These are phyloP conservation scores for Starmerella bombi DNA, from an alignment of 805 yeast species.

Conservation along the genomic window DNA sequence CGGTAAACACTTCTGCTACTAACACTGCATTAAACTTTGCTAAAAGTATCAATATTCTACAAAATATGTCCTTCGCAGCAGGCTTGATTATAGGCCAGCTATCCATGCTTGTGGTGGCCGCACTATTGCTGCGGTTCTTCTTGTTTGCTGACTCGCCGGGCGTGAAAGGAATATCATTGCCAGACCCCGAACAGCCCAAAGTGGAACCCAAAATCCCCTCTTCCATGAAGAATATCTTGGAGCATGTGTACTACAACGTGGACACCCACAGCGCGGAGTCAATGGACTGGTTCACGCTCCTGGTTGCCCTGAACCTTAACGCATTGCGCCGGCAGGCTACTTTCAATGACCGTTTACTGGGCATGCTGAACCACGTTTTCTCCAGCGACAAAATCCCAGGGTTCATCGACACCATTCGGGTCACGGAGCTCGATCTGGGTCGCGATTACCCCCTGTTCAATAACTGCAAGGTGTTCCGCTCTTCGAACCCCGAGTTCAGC, in stretches of 20 bases:
- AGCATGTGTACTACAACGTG: conserved; percentile 86
- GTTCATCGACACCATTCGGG: conserved; percentile 59
- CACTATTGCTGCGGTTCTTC: conserved; percentile 31
- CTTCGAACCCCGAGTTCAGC: conserved; percentile 16
- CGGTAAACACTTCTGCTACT: no score
- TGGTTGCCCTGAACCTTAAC: conserved; percentile 78
- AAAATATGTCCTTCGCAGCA: conserved; percentile 26
- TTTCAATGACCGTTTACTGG: conserved; percentile 68
- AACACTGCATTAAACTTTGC: no score
- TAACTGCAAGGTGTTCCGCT: conserved; percentile 59
- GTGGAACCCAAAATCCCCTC: conserved; percentile 22
- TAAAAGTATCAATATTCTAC: no score
- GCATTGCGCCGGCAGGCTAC: conserved; percentile 85
- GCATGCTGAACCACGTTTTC: conserved; percentile 58
- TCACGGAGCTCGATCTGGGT: conserved; percentile 85
- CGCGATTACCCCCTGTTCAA: conserved; percentile 91
- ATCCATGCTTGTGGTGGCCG: conserved; percentile 29
- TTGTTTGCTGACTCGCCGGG: conserved; percentile 30
- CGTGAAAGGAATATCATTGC: conserved; percentile 20
- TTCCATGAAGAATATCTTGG: conserved; percentile 42
- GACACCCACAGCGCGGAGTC: conserved; percentile 79
- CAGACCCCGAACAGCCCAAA: conserved; percentile 18
- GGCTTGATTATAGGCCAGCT: conserved; percentile 32
- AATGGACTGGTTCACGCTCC: conserved; percentile 91
- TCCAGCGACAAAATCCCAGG: conserved; percentile 56